Evolutionary conservation across 192 early-diverging fungal genomes (phyloP).

Genomic region (Backusella tarrabulga): DNA sequence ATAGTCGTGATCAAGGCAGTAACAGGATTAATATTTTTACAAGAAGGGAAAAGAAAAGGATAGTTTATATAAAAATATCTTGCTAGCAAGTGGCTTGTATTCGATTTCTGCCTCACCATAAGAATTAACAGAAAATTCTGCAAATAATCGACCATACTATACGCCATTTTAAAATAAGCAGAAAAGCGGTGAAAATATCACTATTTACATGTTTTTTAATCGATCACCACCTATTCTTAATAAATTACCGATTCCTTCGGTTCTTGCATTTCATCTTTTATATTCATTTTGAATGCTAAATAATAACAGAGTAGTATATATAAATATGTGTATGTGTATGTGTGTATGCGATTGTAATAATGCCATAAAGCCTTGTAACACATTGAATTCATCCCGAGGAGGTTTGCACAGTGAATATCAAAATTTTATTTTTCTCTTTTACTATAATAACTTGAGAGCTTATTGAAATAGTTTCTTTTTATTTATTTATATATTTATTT

Average conservation of each 20-base stretch:
- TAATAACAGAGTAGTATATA: too few species aligned
- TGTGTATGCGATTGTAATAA: not conserved
- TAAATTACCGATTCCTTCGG: constrained; percentile 6
- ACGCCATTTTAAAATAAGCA: too few species aligned
- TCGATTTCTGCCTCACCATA: too few species aligned
- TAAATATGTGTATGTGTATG: too few species aligned
- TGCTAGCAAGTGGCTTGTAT: too few species aligned
- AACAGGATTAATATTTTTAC: too few species aligned
- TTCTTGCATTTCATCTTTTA: not conserved
- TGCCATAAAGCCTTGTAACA: not conserved
- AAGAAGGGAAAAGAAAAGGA: too few species aligned
- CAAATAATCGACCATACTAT: too few species aligned
- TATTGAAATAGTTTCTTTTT: constrained; percentile 7
- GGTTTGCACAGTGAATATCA: not conserved
- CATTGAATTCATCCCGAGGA: constrained; percentile 1
- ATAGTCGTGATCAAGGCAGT: too few species aligned
- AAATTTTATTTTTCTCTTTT: not conserved
- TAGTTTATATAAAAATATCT: too few species aligned
- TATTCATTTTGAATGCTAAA: too few species aligned
- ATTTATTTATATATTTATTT: not conserved
- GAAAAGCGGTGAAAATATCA: not conserved
- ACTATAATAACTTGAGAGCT: not conserved
- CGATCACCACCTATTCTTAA: not conserved
- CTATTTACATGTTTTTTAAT: not conserved
- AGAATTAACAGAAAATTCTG: too few species aligned